Evolutionary conservation across 805 yeast genomes (phyloP).

Genomic region (Starmerella etchellsii): DNA sequence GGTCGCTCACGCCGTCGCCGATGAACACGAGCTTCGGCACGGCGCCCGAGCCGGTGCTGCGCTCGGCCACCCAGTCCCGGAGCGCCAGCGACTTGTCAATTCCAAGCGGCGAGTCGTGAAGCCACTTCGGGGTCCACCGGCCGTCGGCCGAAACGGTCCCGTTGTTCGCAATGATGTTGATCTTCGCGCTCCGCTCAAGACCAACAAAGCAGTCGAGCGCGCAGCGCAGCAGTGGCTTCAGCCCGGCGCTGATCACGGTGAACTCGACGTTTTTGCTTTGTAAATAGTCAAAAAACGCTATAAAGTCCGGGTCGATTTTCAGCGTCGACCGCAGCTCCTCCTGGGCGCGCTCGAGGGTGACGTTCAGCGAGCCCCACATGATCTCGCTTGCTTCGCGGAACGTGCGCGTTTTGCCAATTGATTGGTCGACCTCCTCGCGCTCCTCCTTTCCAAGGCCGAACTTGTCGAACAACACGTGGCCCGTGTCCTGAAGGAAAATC

Average conservation of each 20-base stretch:
- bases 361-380: constrained; percentile 34
- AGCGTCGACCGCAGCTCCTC: constrained; percentile 27
- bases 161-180: constrained; percentile 32
- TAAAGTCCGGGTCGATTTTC: constrained; percentile 32
- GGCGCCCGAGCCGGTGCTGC: constrained; percentile 11
- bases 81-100: constrained; percentile 34
- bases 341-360: constrained; percentile 30
- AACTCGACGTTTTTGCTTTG: constrained; percentile 30
- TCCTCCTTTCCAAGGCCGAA: constrained; percentile 32
- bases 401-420: constrained; percentile 29
- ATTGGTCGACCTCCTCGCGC: constrained; percentile 29
- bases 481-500: constrained; percentile 35
- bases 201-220: constrained; percentile 33
- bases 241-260: constrained; percentile 34
- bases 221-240: constrained; percentile 31
- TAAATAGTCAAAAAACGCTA: constrained; percentile 29
- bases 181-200: constrained; percentile 26
- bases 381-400: constrained; percentile 33
- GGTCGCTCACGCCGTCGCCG: constrained; percentile 45
- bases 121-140: constrained; percentile 32
- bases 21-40: constrained; percentile 40
- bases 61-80: constrained; percentile 26
- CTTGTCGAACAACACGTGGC: constrained; percentile 34
- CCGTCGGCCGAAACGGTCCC: constrained; percentile 31
- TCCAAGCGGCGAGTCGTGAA: constrained; percentile 33